A percentile compares a stretch with the other conserved stretches of the same genome.
These are phyloP conservation scores for Ceriops tagal DNA, from an alignment of 345 rosid species.

Conservation along the genomic window DNA sequence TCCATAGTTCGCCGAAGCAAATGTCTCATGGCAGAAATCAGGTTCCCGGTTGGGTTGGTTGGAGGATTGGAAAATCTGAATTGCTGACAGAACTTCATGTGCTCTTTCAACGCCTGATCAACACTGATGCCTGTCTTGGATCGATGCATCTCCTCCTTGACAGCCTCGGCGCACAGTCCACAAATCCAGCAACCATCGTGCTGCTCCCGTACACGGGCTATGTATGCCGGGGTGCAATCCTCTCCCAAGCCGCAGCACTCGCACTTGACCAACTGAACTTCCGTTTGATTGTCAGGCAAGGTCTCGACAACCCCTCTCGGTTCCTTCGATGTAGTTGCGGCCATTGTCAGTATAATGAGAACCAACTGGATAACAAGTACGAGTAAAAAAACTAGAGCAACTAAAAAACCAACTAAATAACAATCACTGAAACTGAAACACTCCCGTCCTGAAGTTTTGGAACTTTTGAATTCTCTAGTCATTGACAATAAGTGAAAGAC, in stretches of 20 bases:
- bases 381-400: not conserved
- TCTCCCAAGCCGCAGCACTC: slow-evolving; percentile 69
- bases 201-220: slow-evolving; percentile 45
- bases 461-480: too few species aligned
- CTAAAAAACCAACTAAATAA: not conserved
- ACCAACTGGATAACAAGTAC: too few species aligned
- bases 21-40: slow-evolving; percentile 41
- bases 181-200: slow-evolving; percentile 69
- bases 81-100: slow-evolving; percentile 52
- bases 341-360: not conserved
- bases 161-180: slow-evolving; percentile 72
- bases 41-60: slow-evolving; percentile 28
- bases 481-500: not conserved
- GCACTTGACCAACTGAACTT: slow-evolving; percentile 50
- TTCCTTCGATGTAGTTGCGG: not conserved
- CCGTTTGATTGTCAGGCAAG: not conserved
- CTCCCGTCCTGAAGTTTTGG: too few species aligned
- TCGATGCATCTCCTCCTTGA: slow-evolving; percentile 49
- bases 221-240: slow-evolving; percentile 64
- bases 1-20: slow-evolving; percentile 39
- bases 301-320: not conserved
- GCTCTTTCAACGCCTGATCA: slow-evolving; percentile 58
- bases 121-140: slow-evolving; percentile 32
- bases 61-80: slow-evolving; percentile 43
- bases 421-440: not conserved